These are phyloP conservation scores for Avena insularis DNA, from an alignment of 176 grass and related monocot species.

Conservation along the genomic window DNA sequence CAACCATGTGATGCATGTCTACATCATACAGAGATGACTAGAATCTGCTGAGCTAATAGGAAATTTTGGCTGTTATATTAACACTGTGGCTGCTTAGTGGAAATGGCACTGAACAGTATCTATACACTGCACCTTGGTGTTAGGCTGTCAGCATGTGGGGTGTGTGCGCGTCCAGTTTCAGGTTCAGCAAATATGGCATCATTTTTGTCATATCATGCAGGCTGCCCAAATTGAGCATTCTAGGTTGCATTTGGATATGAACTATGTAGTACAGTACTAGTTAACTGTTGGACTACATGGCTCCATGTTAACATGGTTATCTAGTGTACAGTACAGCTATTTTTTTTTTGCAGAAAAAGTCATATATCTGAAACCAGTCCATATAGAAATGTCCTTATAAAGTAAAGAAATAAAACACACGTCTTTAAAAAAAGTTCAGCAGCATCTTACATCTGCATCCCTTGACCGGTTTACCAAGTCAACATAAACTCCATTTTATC, in stretches of 20 bases:
- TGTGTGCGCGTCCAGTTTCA: neutral
- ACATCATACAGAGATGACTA: neutral
- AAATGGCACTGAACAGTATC: neutral
- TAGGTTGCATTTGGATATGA: neutral
- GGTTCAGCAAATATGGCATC: neutral
- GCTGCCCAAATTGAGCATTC: neutral
- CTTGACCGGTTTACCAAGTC: neutral
- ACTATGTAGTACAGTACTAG: neutral
- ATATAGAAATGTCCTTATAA: no score
- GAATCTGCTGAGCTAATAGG: neutral
- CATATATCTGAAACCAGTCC: no score
- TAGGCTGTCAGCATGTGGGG: conserved; percentile 13
- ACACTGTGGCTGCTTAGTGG: neutral
- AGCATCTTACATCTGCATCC: no score
- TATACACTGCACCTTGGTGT: neutral
- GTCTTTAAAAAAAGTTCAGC: no score
- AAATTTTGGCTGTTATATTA: conserved; percentile 11
- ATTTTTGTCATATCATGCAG: neutral
- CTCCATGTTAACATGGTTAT: neutral
- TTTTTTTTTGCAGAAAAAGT: no score
- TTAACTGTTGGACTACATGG: neutral
- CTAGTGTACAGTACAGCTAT: neutral
- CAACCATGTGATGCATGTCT: conserved; percentile 34
- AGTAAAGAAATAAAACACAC: no score
- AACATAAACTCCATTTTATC: neutral